phyloP scores from a whole-genome alignment of 805 yeast genomes.

The Schwanniomyces yamadae region DNA sequence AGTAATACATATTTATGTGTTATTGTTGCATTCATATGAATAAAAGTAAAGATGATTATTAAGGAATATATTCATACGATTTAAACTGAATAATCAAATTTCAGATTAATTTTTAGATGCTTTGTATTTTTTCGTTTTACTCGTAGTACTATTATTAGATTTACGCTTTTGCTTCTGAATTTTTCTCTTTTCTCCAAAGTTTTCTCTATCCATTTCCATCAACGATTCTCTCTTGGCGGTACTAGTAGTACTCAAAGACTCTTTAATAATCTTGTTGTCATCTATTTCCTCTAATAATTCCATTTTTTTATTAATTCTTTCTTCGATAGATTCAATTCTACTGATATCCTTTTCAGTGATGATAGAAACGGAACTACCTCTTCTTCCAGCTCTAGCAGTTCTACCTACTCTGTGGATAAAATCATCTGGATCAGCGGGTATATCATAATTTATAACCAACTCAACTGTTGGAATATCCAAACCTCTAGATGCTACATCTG shows the following conservation, averaged over 20 bases:
- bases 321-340: constrained; percentile 83
- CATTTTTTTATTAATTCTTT: constrained; percentile 77
- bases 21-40: no score
- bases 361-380: constrained; percentile 79
- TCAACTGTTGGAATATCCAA: constrained; percentile 93
- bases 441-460: constrained; percentile 85
- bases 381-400: constrained; percentile 96
- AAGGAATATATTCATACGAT: neutral
- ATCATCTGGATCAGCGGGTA: constrained; percentile 95
- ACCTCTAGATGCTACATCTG: constrained; percentile 98
- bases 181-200: constrained; percentile 73
- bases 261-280: constrained; percentile 75
- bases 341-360: constrained; percentile 83
- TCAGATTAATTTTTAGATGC: constrained; percentile 9
- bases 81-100: constrained; percentile 2
- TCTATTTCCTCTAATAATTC: constrained; percentile 66
- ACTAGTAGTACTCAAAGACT: constrained; percentile 66
- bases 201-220: constrained; percentile 91
- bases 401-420: constrained; percentile 97
- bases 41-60: no score
- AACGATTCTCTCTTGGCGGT: constrained; percentile 86
- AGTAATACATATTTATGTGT: no score
- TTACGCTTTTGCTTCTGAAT: constrained; percentile 53
- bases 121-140: constrained; percentile 7
- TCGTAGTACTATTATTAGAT: constrained; percentile 14